A percentile compares a stretch with the other conserved stretches of the same genome.
These are phyloP conservation scores for Clarireedia monteithiana DNA, from an alignment of 2,329 filamentous ascomycete genomes.

Conservation along the genomic window DNA sequence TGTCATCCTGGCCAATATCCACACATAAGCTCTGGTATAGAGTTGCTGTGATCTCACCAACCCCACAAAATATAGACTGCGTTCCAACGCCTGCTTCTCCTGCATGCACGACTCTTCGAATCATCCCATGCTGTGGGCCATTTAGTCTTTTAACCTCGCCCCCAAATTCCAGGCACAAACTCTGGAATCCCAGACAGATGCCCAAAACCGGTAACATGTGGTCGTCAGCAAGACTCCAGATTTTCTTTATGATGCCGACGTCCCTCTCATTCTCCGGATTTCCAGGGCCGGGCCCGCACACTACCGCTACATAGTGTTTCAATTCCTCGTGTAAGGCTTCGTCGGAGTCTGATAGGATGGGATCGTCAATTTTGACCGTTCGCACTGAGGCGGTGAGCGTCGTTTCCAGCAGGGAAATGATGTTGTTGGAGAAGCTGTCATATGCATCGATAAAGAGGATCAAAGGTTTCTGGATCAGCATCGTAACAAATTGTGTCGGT, in stretches of 20 bases:
- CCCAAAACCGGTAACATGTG: conserved; percentile 69
- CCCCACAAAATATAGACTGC: conserved; percentile 22
- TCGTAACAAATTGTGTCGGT: conserved; percentile 13
- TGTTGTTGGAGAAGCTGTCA: conserved; percentile 96
- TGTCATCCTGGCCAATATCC: conserved; percentile 25
- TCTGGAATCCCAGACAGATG: conserved; percentile 66
- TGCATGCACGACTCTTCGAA: conserved; percentile 45
- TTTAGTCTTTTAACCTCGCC: conserved; percentile 45
- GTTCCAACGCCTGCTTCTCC: conserved; percentile 19
- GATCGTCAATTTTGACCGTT: conserved; percentile 64
- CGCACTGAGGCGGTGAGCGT: conserved; percentile 60
- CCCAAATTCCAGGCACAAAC: conserved; percentile 52
- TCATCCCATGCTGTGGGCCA: conserved; percentile 54
- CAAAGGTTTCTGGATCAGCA: conserved; percentile 24
- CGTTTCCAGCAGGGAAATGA: conserved; percentile 71
- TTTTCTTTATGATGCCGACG: conserved; percentile 69
- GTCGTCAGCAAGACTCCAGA: conserved; percentile 60
- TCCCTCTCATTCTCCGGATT: conserved; percentile 65
- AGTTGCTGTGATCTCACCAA: conserved; percentile 29
- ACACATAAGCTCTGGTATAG: conserved; percentile 36
- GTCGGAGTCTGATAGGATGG: conserved; percentile 37
- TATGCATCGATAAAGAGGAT: conserved; percentile 93
- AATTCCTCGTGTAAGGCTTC: conserved; percentile 43
- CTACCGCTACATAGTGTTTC: conserved; percentile 67
- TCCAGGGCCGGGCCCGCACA: conserved; percentile 87